These are phyloP conservation scores for Suhomyces faveliae DNA, from an alignment of 805 yeast genomes.

Conservation along the genomic window DNA sequence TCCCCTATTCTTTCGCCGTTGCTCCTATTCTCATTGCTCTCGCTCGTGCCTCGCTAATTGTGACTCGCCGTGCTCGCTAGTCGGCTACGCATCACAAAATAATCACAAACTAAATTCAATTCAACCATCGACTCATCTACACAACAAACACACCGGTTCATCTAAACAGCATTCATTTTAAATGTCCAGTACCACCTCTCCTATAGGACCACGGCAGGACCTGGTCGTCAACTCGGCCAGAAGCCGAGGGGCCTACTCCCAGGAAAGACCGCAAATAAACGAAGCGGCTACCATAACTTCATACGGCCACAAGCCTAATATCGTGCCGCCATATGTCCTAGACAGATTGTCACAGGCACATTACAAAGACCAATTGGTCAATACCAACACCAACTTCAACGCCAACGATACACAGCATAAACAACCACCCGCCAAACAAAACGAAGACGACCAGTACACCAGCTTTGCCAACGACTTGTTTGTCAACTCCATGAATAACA, in stretches of 20 bases:
- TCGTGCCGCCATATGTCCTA: constrained; percentile 63
- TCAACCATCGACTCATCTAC: background rate
- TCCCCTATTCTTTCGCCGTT: background rate
- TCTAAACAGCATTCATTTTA: background rate
- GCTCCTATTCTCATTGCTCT: no score
- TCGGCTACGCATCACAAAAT: background rate
- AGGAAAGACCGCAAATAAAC: background rate
- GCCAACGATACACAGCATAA: constrained; percentile 8
- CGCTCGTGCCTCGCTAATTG: no score
- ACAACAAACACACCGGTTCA: background rate
- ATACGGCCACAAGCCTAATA: constrained; percentile 37
- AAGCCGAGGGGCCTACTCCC: background rate
- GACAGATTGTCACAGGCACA: constrained; percentile 49
- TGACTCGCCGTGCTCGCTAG: no score
- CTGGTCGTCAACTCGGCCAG: constrained; percentile 1
- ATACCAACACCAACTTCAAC: constrained; percentile 27
- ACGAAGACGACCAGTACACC: constrained; percentile 32
- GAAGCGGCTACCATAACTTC: constrained; percentile 21
- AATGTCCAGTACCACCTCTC: background rate
- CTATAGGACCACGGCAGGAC: background rate
- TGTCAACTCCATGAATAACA: constrained; percentile 38
- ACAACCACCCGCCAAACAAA: constrained; percentile 6
- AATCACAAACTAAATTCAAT: background rate
- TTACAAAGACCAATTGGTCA: constrained; percentile 35
- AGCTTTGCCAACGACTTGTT: constrained; percentile 40